These are phyloP conservation scores for Tetrapisispora taiwanensis DNA, from an alignment of 805 yeast genomes.

Conservation along the genomic window DNA sequence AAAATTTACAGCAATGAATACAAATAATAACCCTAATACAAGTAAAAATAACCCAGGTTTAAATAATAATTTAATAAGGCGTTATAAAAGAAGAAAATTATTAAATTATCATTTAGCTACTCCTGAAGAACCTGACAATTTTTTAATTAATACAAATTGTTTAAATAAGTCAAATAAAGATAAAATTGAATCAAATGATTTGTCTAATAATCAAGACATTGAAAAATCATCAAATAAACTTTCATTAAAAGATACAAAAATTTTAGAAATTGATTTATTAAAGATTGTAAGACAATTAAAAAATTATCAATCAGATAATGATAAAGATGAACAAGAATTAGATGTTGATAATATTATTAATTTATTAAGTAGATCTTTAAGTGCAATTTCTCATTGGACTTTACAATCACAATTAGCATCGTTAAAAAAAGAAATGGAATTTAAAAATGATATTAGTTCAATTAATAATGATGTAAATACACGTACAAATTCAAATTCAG, in stretches of 20 bases:
- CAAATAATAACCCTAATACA: too few species aligned
- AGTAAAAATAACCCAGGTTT: too few species aligned
- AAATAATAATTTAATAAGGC: background rate
- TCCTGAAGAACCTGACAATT: conserved; percentile 16
- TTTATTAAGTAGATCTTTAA: conserved; percentile 19
- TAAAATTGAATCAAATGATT: background rate
- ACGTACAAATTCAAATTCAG: background rate
- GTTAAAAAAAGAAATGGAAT: conserved; percentile 7
- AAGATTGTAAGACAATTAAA: conserved; percentile 2
- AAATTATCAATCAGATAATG: conserved; percentile 1
- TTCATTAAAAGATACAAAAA: conserved; percentile 17
- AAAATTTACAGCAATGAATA: too few species aligned
- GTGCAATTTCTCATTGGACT: conserved; percentile 26
- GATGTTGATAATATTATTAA: conserved; percentile 14
- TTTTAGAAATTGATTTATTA: conserved; percentile 15
- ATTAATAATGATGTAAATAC: background rate
- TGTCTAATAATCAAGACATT: background rate
- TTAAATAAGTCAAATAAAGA: background rate
- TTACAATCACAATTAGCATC: conserved; percentile 24
- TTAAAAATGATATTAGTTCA: background rate
- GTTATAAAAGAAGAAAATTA: background rate
- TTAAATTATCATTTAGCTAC: conserved; percentile 12
- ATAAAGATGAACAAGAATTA: background rate
- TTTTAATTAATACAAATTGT: conserved; percentile 1
- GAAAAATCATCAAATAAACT: conserved; percentile 1